Conservation (phyloP, 768 basidiomycete genomes). For the Mycena chlorophos region DNA sequence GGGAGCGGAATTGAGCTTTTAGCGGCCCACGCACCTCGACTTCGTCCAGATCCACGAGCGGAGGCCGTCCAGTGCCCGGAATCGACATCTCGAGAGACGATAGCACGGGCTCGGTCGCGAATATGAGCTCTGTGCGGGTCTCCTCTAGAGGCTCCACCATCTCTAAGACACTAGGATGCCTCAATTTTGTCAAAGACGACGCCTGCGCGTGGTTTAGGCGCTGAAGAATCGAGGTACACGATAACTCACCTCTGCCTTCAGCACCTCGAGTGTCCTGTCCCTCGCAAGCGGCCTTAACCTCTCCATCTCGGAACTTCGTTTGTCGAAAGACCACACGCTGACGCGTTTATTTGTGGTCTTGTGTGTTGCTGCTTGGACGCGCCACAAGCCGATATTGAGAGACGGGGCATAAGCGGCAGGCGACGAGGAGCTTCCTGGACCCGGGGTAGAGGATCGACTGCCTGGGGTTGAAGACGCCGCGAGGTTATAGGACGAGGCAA, state of each 20-base stretch:
- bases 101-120: slow-evolving; percentile 89
- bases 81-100: slow-evolving; percentile 82
- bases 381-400: slow-evolving; percentile 84
- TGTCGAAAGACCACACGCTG: slow-evolving; percentile 91
- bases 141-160: slow-evolving; percentile 98
- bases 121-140: slow-evolving; percentile 82
- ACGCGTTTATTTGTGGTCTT: slow-evolving; percentile 90
- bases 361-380: slow-evolving; percentile 81
- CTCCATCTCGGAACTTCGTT: slow-evolving; percentile 73
- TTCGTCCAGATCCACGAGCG: slow-evolving; percentile 87
- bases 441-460: slow-evolving; percentile 54
- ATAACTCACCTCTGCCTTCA: slow-evolving; percentile 82
- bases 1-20: too few species aligned
- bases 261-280: slow-evolving; percentile 77
- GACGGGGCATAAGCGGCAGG: slow-evolving; percentile 50
- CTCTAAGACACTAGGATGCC: slow-evolving; percentile 95
- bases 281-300: slow-evolving; percentile 59
- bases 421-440: slow-evolving; percentile 30
- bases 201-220: slow-evolving; percentile 49
- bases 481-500: slow-evolving; percentile 78
- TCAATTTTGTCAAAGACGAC: slow-evolving; percentile 75
- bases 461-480: slow-evolving; percentile 38
- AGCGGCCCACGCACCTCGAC: slow-evolving; percentile 68
- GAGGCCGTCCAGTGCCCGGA: slow-evolving; percentile 56
- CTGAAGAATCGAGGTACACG: slow-evolving; percentile 11